Evolutionary conservation across 257 asterid species (phyloP).

Genomic region (Asclepias syriaca): DNA sequence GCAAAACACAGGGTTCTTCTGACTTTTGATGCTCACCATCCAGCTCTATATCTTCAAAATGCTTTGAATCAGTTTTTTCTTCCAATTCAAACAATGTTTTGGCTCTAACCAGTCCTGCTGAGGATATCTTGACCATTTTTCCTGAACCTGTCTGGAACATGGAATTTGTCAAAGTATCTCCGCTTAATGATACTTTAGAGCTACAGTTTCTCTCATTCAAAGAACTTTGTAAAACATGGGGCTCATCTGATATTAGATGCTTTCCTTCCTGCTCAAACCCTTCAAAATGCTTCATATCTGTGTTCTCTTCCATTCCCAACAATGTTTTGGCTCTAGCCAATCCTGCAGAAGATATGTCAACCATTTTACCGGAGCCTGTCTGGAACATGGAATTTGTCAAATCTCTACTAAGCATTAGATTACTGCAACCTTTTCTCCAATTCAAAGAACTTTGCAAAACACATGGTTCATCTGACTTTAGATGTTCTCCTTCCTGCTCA

Average conservation of each 20-base stretch:
- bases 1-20: conserved; percentile 25
- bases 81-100: conserved; percentile 63
- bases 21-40: conserved; percentile 26
- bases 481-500: conserved; percentile 28
- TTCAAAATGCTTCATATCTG: conserved; percentile 30
- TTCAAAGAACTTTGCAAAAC: conserved; percentile 29
- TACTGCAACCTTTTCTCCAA: conserved; percentile 15
- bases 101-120: conserved; percentile 78
- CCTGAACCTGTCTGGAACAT: conserved; percentile 58
- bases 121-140: conserved; percentile 61
- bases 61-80: conserved; percentile 36
- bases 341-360: conserved; percentile 66
- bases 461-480: conserved; percentile 27
- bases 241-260: conserved; percentile 27
- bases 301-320: conserved; percentile 57
- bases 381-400: conserved; percentile 32
- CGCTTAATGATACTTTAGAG: neutral
- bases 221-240: conserved; percentile 24
- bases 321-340: conserved; percentile 70
- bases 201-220: conserved; percentile 21
- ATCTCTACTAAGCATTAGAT: neutral
- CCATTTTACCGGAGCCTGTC: conserved; percentile 68
- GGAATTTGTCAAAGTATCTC: conserved; percentile 16
- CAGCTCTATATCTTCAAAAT: conserved; percentile 31
- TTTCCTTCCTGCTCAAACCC: conserved; percentile 29